Evolutionary conservation across 129 eudicot genomes (phyloP).

Genomic region (Pseudognaphalium luteoalbum): DNA sequence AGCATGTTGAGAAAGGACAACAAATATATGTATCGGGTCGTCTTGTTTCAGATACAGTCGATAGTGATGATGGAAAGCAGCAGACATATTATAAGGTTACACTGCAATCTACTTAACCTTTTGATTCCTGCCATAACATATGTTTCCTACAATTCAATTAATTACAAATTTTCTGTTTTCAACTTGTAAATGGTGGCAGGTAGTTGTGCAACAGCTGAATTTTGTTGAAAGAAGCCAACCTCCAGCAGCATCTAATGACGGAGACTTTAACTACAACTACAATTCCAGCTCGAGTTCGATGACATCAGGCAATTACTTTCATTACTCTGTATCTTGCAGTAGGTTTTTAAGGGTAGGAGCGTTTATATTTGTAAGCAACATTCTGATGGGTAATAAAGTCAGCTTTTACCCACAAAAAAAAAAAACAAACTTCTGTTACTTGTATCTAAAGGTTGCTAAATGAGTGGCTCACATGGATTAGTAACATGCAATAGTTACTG

Average conservation of each 20-base stretch:
- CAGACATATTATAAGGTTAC: conserved; percentile 84
- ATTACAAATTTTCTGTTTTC: neutral
- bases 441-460: neutral
- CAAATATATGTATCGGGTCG: conserved; percentile 84
- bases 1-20: conserved; percentile 85
- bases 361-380: neutral
- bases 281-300: conserved; percentile 30
- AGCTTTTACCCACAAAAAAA: neutral
- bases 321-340: neutral
- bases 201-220: conserved; percentile 86
- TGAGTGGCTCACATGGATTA: neutral
- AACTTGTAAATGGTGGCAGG: conserved; percentile 47
- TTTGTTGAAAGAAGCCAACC: conserved; percentile 61
- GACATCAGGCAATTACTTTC: conserved; percentile 44
- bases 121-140: neutral
- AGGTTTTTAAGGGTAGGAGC: neutral
- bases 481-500: neutral
- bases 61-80: conserved; percentile 73
- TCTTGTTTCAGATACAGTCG: conserved; percentile 73
- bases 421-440: neutral
- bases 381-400: neutral
- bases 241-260: conserved; percentile 41
- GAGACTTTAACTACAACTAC: conserved; percentile 40
- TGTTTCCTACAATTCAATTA: neutral
- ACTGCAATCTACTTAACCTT: neutral